A percentile compares a stretch with the other conserved stretches of the same genome.
These are phyloP conservation scores for Bipolaris oryzae DNA, from an alignment of 2,329 filamentous ascomycete species.

Conservation along the genomic window DNA sequence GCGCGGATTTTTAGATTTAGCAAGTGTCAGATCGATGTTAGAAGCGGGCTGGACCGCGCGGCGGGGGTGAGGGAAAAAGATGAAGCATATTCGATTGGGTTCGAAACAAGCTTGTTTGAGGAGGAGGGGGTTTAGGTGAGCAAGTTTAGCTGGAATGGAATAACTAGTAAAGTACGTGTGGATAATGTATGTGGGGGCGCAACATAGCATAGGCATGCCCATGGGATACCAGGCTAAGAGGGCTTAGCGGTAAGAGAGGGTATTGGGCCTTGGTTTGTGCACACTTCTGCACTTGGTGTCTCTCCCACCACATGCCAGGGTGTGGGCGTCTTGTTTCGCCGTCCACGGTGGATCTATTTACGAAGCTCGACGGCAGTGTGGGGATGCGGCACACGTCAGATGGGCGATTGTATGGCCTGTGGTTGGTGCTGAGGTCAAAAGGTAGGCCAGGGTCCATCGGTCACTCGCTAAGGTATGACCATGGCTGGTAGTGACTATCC, in stretches of 20 bases:
- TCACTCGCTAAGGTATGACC: not conserved
- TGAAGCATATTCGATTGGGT: not conserved
- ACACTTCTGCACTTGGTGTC: no score
- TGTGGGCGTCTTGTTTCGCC: not conserved
- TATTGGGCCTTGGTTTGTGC: no score
- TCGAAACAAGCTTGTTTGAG: not conserved
- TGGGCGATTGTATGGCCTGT: not conserved
- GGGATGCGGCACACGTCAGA: not conserved
- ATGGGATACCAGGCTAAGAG: no score
- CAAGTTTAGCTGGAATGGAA: no score
- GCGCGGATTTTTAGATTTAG: not conserved
- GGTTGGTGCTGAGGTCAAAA: not conserved
- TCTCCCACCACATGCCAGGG: no score
- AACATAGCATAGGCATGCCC: no score
- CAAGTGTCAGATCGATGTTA: not conserved
- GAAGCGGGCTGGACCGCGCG: not conserved
- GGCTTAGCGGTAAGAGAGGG: no score
- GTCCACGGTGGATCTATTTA: not conserved
- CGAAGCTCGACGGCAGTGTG: not conserved
- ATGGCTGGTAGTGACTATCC: not conserved
- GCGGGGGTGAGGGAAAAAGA: not conserved
- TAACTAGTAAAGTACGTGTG: no score
- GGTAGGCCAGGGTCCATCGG: not conserved
- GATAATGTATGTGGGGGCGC: not conserved
- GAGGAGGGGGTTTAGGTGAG: not conserved